phyloP scores from a whole-genome alignment of 345 rosid species.

The Eucalyptus cloeziana region DNA sequence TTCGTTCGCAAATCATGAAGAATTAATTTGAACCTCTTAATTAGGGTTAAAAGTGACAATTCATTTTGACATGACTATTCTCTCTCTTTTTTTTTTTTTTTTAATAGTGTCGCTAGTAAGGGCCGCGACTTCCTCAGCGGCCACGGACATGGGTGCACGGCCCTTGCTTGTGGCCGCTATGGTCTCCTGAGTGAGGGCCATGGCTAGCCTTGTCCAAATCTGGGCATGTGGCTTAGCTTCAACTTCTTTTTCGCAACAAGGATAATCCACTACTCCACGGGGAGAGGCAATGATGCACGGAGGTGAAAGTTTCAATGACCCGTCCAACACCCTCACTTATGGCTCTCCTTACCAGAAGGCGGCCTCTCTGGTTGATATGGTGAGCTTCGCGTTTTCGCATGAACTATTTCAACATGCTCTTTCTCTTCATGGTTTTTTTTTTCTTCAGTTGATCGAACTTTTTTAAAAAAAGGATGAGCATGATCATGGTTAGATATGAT shows the following conservation, averaged over 20 bases:
- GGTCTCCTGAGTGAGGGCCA: too few species aligned
- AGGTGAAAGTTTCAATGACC: conserved; percentile 25
- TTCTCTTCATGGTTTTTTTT: not conserved
- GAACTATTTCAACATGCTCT: not conserved
- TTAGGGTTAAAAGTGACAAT: too few species aligned
- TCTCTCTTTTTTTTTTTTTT: too few species aligned
- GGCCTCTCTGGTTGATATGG: conserved; percentile 97
- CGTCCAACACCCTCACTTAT: conserved; percentile 57
- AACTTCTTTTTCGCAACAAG: not conserved
- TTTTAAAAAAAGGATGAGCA: too few species aligned
- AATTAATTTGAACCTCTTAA: too few species aligned
- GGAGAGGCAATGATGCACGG: conserved; percentile 18
- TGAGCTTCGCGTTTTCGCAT: not conserved
- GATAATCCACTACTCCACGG: conserved; percentile 25
- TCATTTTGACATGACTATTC: too few species aligned
- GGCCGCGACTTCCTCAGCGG: too few species aligned
- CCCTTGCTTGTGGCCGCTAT: too few species aligned
- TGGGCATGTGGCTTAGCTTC: not conserved
- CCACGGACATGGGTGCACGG: rapidly evolving
- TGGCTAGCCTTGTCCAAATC: not conserved
- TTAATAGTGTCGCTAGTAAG: too few species aligned
- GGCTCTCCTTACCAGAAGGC: conserved; percentile 80
- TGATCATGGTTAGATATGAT: too few species aligned
- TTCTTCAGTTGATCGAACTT: not conserved
- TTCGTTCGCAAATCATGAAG: too few species aligned